Evolutionary conservation across 176 grass and related monocot species (phyloP).

Genomic region (Musa acuminata): DNA sequence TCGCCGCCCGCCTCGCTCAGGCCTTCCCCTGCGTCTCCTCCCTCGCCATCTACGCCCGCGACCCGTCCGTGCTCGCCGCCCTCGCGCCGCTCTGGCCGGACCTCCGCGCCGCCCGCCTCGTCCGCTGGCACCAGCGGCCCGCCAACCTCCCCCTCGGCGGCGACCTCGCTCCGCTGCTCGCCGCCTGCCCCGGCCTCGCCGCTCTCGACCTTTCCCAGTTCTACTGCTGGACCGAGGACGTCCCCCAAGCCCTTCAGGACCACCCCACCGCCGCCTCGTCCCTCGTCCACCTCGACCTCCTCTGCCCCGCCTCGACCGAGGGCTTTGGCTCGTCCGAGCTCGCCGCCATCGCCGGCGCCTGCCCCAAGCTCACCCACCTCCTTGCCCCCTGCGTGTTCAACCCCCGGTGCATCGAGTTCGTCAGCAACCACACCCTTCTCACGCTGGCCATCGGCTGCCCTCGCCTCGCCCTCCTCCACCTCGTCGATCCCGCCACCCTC

Average conservation of each 20-base stretch:
- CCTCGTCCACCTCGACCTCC: constrained; percentile 65
- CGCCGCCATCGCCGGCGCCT: constrained; percentile 34
- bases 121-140: constrained; percentile 90
- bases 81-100: constrained; percentile 49
- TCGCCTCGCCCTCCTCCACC: constrained; percentile 44
- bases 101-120: constrained; percentile 57
- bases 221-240: constrained; percentile 98
- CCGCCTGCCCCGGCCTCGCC: constrained; percentile 28
- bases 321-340: constrained; percentile 73
- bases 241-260: constrained; percentile 39
- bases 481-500: constrained; percentile 53
- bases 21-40: constrained; percentile 53
- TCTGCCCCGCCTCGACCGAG: constrained; percentile 63
- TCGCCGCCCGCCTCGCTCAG: constrained; percentile 30
- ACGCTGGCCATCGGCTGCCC: constrained; percentile 47
- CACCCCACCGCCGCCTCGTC: constrained; percentile 29
- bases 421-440: constrained; percentile 48
- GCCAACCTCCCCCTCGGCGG: constrained; percentile 28
- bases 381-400: constrained; percentile 74
- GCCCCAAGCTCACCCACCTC: constrained; percentile 52
- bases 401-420: constrained; percentile 58
- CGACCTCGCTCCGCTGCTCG: constrained; percentile 69
- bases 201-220: constrained; percentile 79
- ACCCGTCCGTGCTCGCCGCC: constrained; percentile 45
- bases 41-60: constrained; percentile 73